Evolutionary conservation across 2,329 filamentous ascomycete genomes (phyloP).

Genomic region (Pyrenochaeta sp.): DNA sequence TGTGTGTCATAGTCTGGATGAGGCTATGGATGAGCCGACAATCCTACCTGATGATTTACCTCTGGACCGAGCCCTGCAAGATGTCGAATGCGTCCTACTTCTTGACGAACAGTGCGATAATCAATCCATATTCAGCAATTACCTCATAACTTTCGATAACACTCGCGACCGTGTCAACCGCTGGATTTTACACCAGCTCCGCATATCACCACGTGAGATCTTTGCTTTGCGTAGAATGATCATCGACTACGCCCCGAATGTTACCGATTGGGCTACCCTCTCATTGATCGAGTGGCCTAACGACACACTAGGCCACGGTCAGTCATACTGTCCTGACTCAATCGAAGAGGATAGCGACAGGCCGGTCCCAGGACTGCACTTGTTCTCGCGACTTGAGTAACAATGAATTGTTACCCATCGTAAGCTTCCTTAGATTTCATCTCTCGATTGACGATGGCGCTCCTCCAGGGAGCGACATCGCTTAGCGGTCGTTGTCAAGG

Average conservation of each 20-base stretch:
- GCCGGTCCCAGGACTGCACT: background rate
- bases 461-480: no score
- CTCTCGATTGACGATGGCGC: no score
- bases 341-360: background rate
- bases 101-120: conserved; percentile 10
- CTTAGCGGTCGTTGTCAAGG: no score
- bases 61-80: conserved; percentile 3
- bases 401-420: no score
- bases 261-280: conserved; percentile 10
- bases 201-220: conserved; percentile 20
- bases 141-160: conserved; percentile 19
- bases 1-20: background rate
- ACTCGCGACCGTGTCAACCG: conserved; percentile 19
- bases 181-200: conserved; percentile 25
- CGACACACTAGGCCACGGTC: background rate
- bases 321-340: background rate
- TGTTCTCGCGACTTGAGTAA: no score
- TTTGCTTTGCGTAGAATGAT: conserved; percentile 14
- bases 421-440: no score
- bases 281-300: conserved; percentile 3
- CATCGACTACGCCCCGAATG: background rate
- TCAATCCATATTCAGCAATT: conserved; percentile 21
- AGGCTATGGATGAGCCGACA: background rate
- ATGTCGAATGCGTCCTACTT: conserved; percentile 12
- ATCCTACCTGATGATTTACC: background rate